These are phyloP conservation scores for Omphalotus guepiniiformis DNA, from an alignment of 768 basidiomycete genomes.

Conservation along the genomic window DNA sequence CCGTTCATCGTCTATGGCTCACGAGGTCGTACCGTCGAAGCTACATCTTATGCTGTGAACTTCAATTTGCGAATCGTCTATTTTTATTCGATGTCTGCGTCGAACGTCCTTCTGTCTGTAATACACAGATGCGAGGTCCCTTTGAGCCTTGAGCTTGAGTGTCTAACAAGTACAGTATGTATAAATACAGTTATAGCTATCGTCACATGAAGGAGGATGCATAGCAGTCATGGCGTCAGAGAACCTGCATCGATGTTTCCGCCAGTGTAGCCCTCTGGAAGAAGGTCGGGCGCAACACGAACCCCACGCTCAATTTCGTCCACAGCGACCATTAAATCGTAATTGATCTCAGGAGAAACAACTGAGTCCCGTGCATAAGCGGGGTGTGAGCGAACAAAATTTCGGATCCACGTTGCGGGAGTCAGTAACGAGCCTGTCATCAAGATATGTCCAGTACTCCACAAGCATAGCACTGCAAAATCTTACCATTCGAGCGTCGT, in stretches of 20 bases:
- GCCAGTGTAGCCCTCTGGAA: slow-evolving; percentile 58
- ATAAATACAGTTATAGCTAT: too few species aligned
- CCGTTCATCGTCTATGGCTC: too few species aligned
- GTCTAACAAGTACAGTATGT: too few species aligned
- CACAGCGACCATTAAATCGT: slow-evolving; percentile 84
- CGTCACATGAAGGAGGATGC: too few species aligned
- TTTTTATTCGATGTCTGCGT: too few species aligned
- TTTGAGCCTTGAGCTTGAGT: too few species aligned
- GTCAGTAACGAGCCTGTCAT: slow-evolving; percentile 71
- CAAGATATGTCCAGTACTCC: slow-evolving; percentile 1
- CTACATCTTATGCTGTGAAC: too few species aligned
- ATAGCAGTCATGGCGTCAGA: slow-evolving; percentile 22
- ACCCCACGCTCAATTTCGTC: slow-evolving; percentile 86
- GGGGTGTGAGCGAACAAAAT: slow-evolving; percentile 88
- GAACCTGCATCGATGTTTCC: slow-evolving; percentile 42
- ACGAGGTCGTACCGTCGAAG: too few species aligned
- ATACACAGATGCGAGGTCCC: too few species aligned
- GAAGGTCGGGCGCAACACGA: slow-evolving; percentile 52
- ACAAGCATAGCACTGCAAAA: background rate
- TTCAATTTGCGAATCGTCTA: too few species aligned
- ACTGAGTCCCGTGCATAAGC: slow-evolving; percentile 92
- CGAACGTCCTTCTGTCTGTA: too few species aligned
- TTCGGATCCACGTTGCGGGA: slow-evolving; percentile 89
- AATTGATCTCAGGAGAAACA: slow-evolving; percentile 88
- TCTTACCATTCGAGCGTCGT: slow-evolving; percentile 73